Conservation (phyloP, 768 basidiomycete species). For the Phaeotremella fagi region DNA sequence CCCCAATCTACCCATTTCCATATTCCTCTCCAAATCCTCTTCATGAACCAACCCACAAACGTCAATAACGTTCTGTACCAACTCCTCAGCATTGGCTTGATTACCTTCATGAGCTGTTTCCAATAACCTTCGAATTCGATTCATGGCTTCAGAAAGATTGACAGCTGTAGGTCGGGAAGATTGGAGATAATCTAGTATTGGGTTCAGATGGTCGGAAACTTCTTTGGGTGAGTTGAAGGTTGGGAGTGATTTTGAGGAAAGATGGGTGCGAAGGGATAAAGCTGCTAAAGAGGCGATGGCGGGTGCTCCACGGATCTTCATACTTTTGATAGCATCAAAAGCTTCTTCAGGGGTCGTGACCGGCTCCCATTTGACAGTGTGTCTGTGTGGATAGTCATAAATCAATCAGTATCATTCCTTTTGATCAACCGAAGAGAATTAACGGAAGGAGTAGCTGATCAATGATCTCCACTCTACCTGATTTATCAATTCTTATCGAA, state of each 20-base stretch:
- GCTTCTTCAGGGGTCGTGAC: conserved; percentile 74
- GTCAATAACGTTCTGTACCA: conserved; percentile 59
- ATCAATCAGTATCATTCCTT: background rate
- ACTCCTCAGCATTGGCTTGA: conserved; percentile 35
- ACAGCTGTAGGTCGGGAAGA: conserved; percentile 94
- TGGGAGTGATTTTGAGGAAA: conserved; percentile 53
- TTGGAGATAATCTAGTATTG: conserved; percentile 66
- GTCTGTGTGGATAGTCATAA: conserved; percentile 48
- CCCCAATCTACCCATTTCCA: conserved; percentile 74
- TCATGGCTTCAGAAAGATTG: conserved; percentile 81
- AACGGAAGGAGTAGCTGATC: conserved; percentile 80
- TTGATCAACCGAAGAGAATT: background rate
- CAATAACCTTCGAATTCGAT: conserved; percentile 57
- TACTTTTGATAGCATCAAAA: conserved; percentile 88
- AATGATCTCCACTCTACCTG: conserved; percentile 70
- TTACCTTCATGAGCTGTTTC: conserved; percentile 44
- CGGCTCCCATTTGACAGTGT: conserved; percentile 46
- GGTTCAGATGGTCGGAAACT: conserved; percentile 58
- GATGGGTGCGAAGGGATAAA: conserved; percentile 65
- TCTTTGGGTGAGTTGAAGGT: conserved; percentile 53
- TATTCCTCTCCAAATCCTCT: conserved; percentile 84
- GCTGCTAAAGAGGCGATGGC: conserved; percentile 91
- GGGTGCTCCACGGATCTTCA: conserved; percentile 95
- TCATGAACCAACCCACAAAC: conserved; percentile 71
- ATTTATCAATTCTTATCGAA: conserved; percentile 48